These are phyloP conservation scores for Starmerella stigmatis DNA, from an alignment of 805 yeast species.

Conservation along the genomic window DNA sequence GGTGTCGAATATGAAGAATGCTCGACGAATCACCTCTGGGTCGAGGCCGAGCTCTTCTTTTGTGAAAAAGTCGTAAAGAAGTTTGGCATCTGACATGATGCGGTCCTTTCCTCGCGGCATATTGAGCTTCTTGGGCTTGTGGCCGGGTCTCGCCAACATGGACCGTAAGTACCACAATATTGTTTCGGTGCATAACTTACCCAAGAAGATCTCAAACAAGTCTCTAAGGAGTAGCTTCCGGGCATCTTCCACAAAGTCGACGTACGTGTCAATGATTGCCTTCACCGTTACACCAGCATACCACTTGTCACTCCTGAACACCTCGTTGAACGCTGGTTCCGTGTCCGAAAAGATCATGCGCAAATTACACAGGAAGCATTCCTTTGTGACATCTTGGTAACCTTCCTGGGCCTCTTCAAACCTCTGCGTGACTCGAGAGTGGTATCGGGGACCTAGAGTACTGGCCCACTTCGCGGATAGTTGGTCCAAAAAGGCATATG, in stretches of 20 bases:
- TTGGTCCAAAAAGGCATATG: slow-evolving; percentile 59
- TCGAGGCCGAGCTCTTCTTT: slow-evolving; percentile 31
- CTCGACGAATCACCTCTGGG: slow-evolving; percentile 35
- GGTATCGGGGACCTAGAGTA: slow-evolving; percentile 56
- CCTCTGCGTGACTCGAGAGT: slow-evolving; percentile 45
- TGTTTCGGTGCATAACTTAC: slow-evolving; percentile 43
- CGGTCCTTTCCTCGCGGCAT: slow-evolving; percentile 36
- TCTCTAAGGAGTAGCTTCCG: slow-evolving; percentile 43
- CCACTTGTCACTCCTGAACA: slow-evolving; percentile 60
- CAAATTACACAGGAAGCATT: slow-evolving; percentile 45
- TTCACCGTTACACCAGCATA: slow-evolving; percentile 48
- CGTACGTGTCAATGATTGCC: slow-evolving; percentile 59
- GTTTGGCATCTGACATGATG: slow-evolving; percentile 51
- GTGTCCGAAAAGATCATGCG: slow-evolving; percentile 65
- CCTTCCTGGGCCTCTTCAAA: slow-evolving; percentile 65
- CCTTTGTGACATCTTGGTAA: slow-evolving; percentile 61
- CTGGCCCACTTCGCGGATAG: slow-evolving; percentile 54
- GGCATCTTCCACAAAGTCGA: slow-evolving; percentile 62
- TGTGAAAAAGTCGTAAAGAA: slow-evolving; percentile 44
- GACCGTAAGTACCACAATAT: slow-evolving; percentile 42
- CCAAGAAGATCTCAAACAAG: slow-evolving; percentile 44
- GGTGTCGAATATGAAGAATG: slow-evolving; percentile 51
- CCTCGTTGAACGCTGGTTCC: slow-evolving; percentile 45
- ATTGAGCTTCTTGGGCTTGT: slow-evolving; percentile 28
- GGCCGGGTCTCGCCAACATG: slow-evolving; percentile 36